Evolutionary conservation across 352 stramenopile genomes (phyloP), one percentile per base, ranked within the genome.

Genomic region (Globisporangium polare): DNA sequence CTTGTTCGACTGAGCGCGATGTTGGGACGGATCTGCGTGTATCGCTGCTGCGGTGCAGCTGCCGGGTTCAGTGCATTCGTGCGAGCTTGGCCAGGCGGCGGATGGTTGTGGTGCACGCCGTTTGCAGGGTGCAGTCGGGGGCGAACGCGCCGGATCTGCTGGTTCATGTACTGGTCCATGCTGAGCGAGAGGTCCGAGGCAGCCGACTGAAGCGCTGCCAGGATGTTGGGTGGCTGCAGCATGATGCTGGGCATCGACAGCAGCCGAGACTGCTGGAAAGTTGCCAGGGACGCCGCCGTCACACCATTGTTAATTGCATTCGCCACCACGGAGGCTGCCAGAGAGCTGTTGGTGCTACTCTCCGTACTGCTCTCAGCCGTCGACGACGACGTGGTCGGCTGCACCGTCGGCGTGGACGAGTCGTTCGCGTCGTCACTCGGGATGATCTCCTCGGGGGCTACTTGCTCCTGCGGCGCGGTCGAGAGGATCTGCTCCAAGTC

Each of bases 131-230:
- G 71, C 15, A 94, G 52, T 6, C 84, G 82, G 7, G 82, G 82
- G n/a, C 84, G 81, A 17, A 94, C 83, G 27, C 84, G 74, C 37
- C 84, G 82, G 63, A 92, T 84, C 53, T 92, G 81, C 60, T 90
- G 81, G 60, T 90, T 89, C 78, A 90, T 89, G 60, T 90, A 90
- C 50, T 83, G 73, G 64, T 92, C 83, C 80, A 92, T 89, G 12
- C 71, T 81, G 62, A 92, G 69, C 22, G 83, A 80, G 24, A 77
- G 64, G 17, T 90, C 80, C 37, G 72, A 77, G 9, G 78, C 72
- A 42, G 81, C 78, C 22, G 78, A 86, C 58, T 89, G 83, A 7
- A 92, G 63, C 5, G 74, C 75, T 42, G 73, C 74, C 27, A 92
- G 53, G 72, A 89, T 87, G 53, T 84, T 90, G 3, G 75, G 71